Evolutionary conservation across 1,139 yeast species (phyloP), one percentile per base, ranked within the genome.

Genomic region (Kodamaea anthophila): DNA sequence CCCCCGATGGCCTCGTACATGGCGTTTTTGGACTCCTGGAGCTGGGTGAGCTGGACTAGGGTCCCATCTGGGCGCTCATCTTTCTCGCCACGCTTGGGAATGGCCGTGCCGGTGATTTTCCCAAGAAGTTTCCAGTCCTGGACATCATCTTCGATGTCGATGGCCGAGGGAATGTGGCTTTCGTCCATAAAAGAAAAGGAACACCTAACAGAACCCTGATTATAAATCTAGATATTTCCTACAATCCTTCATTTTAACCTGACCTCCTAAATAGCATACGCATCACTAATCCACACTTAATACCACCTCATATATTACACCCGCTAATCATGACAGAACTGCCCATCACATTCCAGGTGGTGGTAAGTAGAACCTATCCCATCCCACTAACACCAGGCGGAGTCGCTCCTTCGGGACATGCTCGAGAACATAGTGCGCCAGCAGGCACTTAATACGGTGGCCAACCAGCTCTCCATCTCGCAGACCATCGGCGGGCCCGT

Each of bases 51-150:
- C 52, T 88, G 96, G 14, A 70, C 60, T 3, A 53, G 48, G 0
- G 93, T 79, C 1, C 88, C 86, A 51, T 81, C 91, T 0, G 94
- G 96, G 37, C 77, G 94, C 43, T 78, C 82, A 41, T 85, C 96
- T 51, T 88, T 88, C 36, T 77, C 91, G 2, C 96, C 96, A 38
- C 91, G 54, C 31, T 44, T 49, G 21, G 57, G 55, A 3, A 51
- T 39, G 21, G 39, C 13, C 3, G 31, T 10, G 2, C 36, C 26
- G 8, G 31, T 23, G 11, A 32, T 12, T 24, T 35, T 35, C 42
- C 47, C 44, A 19, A 76, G 50, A 23, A 57, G 47, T 22, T 75
- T 59, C 91, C 93, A 82, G 49, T 85, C 94, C 39, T 74, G 86
- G 13, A 69, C 60, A 34, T 74, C 81, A 37, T 82, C 94, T 26